A percentile compares a stretch with the other conserved stretches of the same genome.
These are phyloP conservation scores for Ascobolus immersus DNA, from an alignment of 495 filamentous ascomycete species.

Conservation along the genomic window DNA sequence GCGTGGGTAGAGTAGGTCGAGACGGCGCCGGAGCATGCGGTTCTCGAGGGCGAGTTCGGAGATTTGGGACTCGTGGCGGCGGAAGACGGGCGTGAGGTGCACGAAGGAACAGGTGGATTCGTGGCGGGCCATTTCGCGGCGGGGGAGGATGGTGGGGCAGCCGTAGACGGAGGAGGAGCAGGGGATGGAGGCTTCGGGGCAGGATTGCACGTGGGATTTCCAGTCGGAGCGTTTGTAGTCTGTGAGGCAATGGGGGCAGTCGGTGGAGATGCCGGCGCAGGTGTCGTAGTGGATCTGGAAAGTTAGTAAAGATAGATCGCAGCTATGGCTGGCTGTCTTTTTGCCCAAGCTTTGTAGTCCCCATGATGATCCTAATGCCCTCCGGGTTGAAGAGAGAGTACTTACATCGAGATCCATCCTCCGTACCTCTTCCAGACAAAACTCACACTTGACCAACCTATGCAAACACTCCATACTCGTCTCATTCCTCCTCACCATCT, in stretches of 20 bases:
- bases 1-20: conserved; percentile 22
- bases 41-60: conserved; percentile 31
- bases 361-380: conserved; percentile 2
- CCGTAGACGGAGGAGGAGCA: conserved; percentile 33
- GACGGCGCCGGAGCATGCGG: conserved; percentile 29
- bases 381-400: background rate
- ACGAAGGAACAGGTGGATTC: conserved; percentile 30
- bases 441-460: conserved; percentile 24
- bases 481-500: conserved; percentile 27
- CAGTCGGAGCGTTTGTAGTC: conserved; percentile 25
- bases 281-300: conserved; percentile 16
- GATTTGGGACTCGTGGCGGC: conserved; percentile 29
- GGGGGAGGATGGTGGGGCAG: conserved; percentile 27
- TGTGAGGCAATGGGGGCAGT: conserved; percentile 28
- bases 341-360: background rate
- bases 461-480: conserved; percentile 29
- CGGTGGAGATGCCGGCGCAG: conserved; percentile 25
- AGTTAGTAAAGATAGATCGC: too few relatives aligned
- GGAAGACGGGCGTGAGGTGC: conserved; percentile 31
- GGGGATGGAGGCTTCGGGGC: conserved; percentile 26
- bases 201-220: conserved; percentile 25
- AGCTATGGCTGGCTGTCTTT: too few relatives aligned
- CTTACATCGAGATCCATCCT: conserved; percentile 32
- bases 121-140: conserved; percentile 27
- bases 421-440: conserved; percentile 30